A percentile compares a stretch with the other conserved stretches of the same genome.
These are phyloP conservation scores for Lecanicillium sp. DNA, from an alignment of 2,329 filamentous ascomycete genomes.

Conservation along the genomic window DNA sequence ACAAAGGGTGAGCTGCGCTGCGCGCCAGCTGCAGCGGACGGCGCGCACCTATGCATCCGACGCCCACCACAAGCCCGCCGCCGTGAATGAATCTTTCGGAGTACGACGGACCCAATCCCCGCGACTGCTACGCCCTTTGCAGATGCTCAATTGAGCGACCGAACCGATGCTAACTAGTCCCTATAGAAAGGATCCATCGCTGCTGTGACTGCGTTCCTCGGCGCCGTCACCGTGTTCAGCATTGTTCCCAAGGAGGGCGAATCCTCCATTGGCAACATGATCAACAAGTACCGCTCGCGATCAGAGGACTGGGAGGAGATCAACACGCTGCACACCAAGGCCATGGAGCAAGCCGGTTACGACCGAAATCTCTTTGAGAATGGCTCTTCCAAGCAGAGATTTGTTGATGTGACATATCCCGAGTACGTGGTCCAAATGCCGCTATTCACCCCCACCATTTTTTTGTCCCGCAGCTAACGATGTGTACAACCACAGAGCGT, in stretches of 20 bases:
- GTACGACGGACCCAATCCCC: slow-evolving; percentile 33
- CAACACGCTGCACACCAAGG: slow-evolving; percentile 44
- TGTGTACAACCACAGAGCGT: slow-evolving; percentile 28
- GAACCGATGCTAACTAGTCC: slow-evolving; percentile 2
- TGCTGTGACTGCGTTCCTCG: slow-evolving; percentile 19
- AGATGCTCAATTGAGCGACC: slow-evolving; percentile 4
- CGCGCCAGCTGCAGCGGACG: slow-evolving; percentile 28
- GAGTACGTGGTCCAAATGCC: slow-evolving; percentile 42
- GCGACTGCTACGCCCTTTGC: not conserved
- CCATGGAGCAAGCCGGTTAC: slow-evolving; percentile 47
- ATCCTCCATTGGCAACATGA: slow-evolving; percentile 37
- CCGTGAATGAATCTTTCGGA: slow-evolving; percentile 47
- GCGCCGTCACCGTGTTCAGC: slow-evolving; percentile 28
- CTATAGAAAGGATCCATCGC: slow-evolving; percentile 42
- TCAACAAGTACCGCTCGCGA: slow-evolving; percentile 39
- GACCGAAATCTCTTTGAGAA: slow-evolving; percentile 49
- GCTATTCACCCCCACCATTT: not conserved
- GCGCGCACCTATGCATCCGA: slow-evolving; percentile 48
- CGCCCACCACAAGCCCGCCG: slow-evolving; percentile 39
- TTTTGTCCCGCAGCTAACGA: slow-evolving; percentile 13
- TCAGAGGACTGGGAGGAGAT: slow-evolving; percentile 42
- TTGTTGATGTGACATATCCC: slow-evolving; percentile 46
- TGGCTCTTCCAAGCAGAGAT: slow-evolving; percentile 31
- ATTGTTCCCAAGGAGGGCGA: slow-evolving; percentile 45
- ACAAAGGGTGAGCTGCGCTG: slow-evolving; percentile 33